Evolutionary conservation across 306 rosid genomes (phyloP).

Genomic region (Vigna angularis): DNA sequence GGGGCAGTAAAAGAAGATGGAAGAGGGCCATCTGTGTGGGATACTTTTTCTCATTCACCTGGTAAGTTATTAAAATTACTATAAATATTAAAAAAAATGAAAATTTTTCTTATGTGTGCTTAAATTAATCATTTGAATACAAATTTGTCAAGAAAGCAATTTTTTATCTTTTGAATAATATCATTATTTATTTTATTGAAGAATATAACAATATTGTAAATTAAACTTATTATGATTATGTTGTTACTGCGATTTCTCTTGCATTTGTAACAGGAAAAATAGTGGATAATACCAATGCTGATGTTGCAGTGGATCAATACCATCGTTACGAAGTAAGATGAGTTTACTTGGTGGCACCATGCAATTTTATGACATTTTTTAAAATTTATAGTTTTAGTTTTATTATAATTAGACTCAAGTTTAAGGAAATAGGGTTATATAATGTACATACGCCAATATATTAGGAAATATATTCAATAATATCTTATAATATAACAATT

Average conservation of each 20-base stretch:
- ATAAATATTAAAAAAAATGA: background rate
- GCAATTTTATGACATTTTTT: no score
- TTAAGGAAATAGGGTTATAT: no score
- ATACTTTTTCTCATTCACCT: conserved; percentile 68
- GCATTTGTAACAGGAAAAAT: conserved; percentile 66
- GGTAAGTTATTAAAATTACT: conserved; percentile 47
- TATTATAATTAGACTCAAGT: no score
- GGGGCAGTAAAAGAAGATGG: conserved; percentile 86
- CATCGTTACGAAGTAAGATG: conserved; percentile 64
- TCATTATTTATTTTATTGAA: no score
- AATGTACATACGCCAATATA: no score
- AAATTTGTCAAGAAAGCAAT: no score
- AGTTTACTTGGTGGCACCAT: no score
- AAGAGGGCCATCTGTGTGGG: conserved; percentile 85
- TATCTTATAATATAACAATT: no score
- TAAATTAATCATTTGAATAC: background rate
- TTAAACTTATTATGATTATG: background rate
- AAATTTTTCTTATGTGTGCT: background rate
- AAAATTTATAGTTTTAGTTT: no score
- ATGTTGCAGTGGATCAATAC: conserved; percentile 81
- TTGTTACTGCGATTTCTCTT: conserved; percentile 28
- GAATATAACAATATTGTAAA: no score
- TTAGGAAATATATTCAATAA: no score
- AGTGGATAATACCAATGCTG: conserved; percentile 74
- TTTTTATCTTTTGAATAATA: no score